These are phyloP conservation scores for Aureobasidium sp. DNA, from an alignment of 2,329 filamentous ascomycete genomes.

Conservation along the genomic window DNA sequence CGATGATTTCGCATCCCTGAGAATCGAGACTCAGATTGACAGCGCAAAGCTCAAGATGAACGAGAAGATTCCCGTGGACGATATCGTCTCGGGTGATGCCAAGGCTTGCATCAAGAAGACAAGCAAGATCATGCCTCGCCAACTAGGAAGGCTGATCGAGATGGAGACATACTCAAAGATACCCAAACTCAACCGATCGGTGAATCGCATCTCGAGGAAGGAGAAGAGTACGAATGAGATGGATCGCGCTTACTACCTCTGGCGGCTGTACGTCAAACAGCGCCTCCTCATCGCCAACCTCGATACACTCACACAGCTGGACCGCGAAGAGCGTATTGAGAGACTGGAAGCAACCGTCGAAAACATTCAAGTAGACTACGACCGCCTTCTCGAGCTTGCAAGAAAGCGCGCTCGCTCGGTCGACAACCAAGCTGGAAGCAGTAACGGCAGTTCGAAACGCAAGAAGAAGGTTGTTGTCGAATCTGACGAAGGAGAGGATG, in stretches of 20 bases:
- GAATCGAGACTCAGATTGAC: slow-evolving; percentile 43
- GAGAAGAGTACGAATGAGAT: slow-evolving; percentile 45
- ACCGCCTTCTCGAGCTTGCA: slow-evolving; percentile 49
- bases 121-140: slow-evolving; percentile 65
- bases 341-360: slow-evolving; percentile 62
- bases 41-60: slow-evolving; percentile 43
- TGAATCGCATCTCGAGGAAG: slow-evolving; percentile 35
- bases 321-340: slow-evolving; percentile 57
- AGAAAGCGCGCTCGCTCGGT: slow-evolving; percentile 22
- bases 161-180: slow-evolving; percentile 60
- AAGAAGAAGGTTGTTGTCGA: slow-evolving; percentile 10
- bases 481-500: slow-evolving; percentile 12
- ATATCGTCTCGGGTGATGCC: slow-evolving; percentile 48
- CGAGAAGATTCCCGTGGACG: slow-evolving; percentile 42
- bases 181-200: slow-evolving; percentile 39
- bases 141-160: slow-evolving; percentile 66
- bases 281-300: slow-evolving; percentile 67
- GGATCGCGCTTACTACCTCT: slow-evolving; percentile 57
- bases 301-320: slow-evolving; percentile 61
- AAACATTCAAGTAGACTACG: slow-evolving; percentile 64
- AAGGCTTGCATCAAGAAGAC: slow-evolving; percentile 50
- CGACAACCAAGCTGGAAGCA: not conserved
- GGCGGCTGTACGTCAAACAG: slow-evolving; percentile 68
- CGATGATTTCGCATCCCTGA: slow-evolving; percentile 23
- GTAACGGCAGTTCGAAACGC: not conserved